Evolutionary conservation across 139 green algal species (phyloP).

Genomic region (Diplosphaera chodatii): DNA sequence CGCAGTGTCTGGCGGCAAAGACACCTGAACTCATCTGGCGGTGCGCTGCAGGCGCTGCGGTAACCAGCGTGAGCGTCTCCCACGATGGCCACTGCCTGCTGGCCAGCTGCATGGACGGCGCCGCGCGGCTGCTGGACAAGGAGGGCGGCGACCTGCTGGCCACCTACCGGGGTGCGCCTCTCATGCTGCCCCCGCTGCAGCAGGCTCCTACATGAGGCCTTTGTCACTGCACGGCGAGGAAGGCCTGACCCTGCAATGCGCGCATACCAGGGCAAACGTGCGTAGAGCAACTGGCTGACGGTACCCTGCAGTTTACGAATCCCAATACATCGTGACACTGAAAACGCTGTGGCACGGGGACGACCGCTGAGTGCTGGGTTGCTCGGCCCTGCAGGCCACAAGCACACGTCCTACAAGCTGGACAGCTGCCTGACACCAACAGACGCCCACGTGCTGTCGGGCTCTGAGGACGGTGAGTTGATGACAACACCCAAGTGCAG

Average conservation of each 20-base stretch:
- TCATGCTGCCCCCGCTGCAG: too few relatives aligned
- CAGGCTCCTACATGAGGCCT: too few relatives aligned
- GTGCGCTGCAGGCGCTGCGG: too few relatives aligned
- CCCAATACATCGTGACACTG: too few relatives aligned
- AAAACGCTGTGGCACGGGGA: not conserved
- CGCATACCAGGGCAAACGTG: too few relatives aligned
- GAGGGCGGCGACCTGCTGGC: slow-evolving; percentile 68
- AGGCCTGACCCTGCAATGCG: too few relatives aligned
- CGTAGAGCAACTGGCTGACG: too few relatives aligned
- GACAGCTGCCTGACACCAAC: slow-evolving; percentile 65
- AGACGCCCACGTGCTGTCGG: slow-evolving; percentile 69
- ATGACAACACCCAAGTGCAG: not conserved
- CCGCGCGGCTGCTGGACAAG: slow-evolving; percentile 56
- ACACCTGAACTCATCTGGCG: too few relatives aligned
- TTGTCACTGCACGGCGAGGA: too few relatives aligned
- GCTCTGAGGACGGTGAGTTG: slow-evolving; percentile 72
- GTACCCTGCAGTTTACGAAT: not conserved
- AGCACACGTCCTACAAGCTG: slow-evolving; percentile 57
- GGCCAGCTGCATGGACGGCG: slow-evolving; percentile 69
- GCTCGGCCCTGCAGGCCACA: slow-evolving; percentile 46
- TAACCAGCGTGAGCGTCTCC: too few relatives aligned
- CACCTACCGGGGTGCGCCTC: slow-evolving; percentile 48
- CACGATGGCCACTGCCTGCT: slow-evolving; percentile 13
- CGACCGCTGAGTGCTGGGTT: too few relatives aligned
- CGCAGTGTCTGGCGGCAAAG: too few relatives aligned